phyloP scores from a whole-genome alignment of 805 yeast genomes.

The Deakozyma indianensis region DNA sequence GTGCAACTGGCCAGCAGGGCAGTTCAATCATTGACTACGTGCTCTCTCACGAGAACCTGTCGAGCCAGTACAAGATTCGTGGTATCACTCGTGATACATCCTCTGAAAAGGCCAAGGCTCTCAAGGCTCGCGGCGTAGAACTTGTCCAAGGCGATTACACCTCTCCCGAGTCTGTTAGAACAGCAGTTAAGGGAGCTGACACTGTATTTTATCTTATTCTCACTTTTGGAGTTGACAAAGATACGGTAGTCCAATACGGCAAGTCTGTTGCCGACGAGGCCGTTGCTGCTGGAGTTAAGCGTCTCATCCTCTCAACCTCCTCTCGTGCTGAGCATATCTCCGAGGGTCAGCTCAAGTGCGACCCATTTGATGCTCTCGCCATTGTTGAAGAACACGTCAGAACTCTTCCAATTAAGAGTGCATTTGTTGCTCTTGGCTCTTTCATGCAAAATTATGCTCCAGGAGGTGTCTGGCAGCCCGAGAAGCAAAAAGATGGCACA shows the following conservation, averaged over 20 bases:
- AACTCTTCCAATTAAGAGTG: not conserved
- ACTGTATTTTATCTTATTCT: not conserved
- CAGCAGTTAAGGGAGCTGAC: not conserved
- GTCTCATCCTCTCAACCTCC: not conserved
- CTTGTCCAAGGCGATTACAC: slow-evolving; percentile 6
- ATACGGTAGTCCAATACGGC: not conserved
- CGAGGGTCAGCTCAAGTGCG: not conserved
- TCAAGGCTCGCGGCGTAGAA: slow-evolving; percentile 6
- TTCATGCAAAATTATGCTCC: not conserved
- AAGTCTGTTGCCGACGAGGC: not conserved
- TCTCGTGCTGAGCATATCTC: not conserved
- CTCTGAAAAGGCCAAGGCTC: slow-evolving; percentile 2
- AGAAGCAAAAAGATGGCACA: not conserved
- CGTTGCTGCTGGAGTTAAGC: not conserved
- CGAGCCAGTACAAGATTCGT: slow-evolving; percentile 7
- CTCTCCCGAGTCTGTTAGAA: not conserved
- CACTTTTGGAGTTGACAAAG: not conserved
- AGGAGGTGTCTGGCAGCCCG: not conserved
- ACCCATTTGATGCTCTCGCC: not conserved
- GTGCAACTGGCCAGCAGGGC: slow-evolving; percentile 11
- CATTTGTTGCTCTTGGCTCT: not conserved
- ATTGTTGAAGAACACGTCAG: not conserved
- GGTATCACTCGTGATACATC: slow-evolving; percentile 9
- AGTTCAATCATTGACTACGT: slow-evolving; percentile 9
- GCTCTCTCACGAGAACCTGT: slow-evolving; percentile 1